These are phyloP conservation scores for Parietaria judaica DNA, from an alignment of 306 rosid species.

Conservation along the genomic window DNA sequence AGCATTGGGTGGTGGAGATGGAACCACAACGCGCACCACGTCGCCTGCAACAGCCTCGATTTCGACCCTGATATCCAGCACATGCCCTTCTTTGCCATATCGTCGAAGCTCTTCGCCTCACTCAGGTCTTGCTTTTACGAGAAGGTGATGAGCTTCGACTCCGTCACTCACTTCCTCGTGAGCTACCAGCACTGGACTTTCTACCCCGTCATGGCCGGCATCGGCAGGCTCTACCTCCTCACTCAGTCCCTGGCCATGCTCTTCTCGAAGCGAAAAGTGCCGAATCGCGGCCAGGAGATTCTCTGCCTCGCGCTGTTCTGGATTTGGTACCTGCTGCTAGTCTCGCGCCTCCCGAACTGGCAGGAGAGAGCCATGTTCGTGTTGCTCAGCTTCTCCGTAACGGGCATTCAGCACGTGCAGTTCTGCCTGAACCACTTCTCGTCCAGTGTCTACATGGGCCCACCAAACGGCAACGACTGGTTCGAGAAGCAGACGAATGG, in stretches of 20 bases:
- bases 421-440: constrained; percentile 78
- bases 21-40: constrained; percentile 73
- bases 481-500: constrained; percentile 58
- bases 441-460: constrained; percentile 48
- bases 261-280: constrained; percentile 38
- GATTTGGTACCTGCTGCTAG: constrained; percentile 62
- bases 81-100: constrained; percentile 54
- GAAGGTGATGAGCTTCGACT: constrained; percentile 43
- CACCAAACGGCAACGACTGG: constrained; percentile 54
- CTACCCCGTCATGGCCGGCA: constrained; percentile 60
- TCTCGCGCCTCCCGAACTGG: constrained; percentile 53
- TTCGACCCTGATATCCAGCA: constrained; percentile 76
- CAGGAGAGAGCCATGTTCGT: constrained; percentile 52
- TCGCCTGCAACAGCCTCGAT: constrained; percentile 63
- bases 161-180: constrained; percentile 41
- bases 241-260: constrained; percentile 45
- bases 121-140: constrained; percentile 45
- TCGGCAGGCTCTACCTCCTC: constrained; percentile 53
- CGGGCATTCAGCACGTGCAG: constrained; percentile 65
- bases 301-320: constrained; percentile 58
- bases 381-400: constrained; percentile 37
- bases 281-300: constrained; percentile 34
- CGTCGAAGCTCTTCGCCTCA: constrained; percentile 42
- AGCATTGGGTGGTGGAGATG: constrained; percentile 79
- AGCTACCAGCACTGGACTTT: constrained; percentile 72